A percentile compares a stretch with the other conserved stretches of the same genome.
These are phyloP conservation scores for Lagenaria siceraria DNA, from an alignment of 306 rosid genomes.

Conservation along the genomic window DNA sequence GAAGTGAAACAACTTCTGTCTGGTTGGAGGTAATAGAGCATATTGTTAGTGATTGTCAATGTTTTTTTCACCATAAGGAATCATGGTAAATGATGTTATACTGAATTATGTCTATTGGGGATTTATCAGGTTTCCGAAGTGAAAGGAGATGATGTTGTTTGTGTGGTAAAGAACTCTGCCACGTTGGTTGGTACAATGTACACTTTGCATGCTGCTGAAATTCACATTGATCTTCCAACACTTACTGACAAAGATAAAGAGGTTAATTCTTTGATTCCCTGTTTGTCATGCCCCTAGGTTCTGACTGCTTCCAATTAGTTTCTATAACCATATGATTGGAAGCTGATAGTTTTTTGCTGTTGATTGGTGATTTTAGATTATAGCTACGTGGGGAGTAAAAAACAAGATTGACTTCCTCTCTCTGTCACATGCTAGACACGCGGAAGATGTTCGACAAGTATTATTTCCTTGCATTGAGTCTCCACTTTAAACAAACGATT, in stretches of 20 bases:
- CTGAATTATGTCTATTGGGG: not conserved
- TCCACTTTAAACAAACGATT: not conserved
- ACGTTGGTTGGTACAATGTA: conserved; percentile 81
- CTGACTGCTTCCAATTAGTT: not conserved
- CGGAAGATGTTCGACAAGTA: conserved; percentile 44
- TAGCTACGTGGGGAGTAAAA: conserved; percentile 34
- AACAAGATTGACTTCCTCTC: conserved; percentile 47
- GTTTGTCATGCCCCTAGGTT: not conserved
- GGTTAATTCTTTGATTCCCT: not conserved
- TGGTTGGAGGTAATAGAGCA: conserved; percentile 80
- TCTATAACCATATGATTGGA: not conserved
- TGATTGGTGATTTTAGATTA: conserved; percentile 17
- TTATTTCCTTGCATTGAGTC: conserved; percentile 5
- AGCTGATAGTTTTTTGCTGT: not conserved
- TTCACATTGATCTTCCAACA: conserved; percentile 81
- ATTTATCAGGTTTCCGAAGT: conserved; percentile 68
- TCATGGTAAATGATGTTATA: not conserved
- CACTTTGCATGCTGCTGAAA: conserved; percentile 86
- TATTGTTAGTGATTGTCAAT: not conserved
- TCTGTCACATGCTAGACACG: conserved; percentile 38
- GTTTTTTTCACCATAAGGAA: not conserved
- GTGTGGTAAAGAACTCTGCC: conserved; percentile 74
- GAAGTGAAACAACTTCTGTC: conserved; percentile 97
- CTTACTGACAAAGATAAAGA: conserved; percentile 80
- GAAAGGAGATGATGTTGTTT: conserved; percentile 68